Evolutionary conservation across 495 filamentous ascomycete species (phyloP), one percentile per base, ranked within the genome.

Genomic region (Bacidia rubella): DNA sequence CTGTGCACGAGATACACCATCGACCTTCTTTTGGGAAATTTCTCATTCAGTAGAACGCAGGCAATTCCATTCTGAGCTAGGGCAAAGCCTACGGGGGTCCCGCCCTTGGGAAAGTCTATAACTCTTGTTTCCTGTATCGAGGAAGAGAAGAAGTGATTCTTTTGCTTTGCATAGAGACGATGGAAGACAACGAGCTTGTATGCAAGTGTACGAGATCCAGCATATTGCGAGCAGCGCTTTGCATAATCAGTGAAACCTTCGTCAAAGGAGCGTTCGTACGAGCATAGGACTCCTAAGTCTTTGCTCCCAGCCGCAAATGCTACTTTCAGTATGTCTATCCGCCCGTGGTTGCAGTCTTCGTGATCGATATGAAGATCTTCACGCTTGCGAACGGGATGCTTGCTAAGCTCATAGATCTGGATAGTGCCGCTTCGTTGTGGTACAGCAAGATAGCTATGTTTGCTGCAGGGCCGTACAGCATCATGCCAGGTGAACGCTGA

Each of bases 171-270:
- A 40, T 44, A 43, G 15, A 38, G 48, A n/a, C 53, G 58, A 53
- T 57, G 58, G 21, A 60, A 60, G 20, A 56, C 57, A 26, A 55
- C 56, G 7, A 60, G 50, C 38, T 48, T 54, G 27, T 62, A 56
- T 21, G 21, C 43, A 12, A n/a, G 20, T 2, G 42, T 15, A 10
- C 23, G 32, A 38, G 15, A 22, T 5, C 7, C 41, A 17, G 20
- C 12, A 20, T 20, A 5, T 22, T 22, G 7, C 9, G 5, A 9
- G 9, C 7, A 22, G 9, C 15, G 41, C 20, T 22, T n/a, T 20
- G 15, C 20, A 22, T 9, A 44, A 17, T 7, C 15, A 20, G 5
- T 44, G 20, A 5, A 9, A 44, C 19, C 9, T 44, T 44, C 41
- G 17, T 44, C 41, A 9, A 22, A 17, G 19, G 7, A 44, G 7